Evolutionary conservation across 257 asterid species (phyloP), one percentile per base, ranked within the genome.

Genomic region (Nicotiana noctiflora): DNA sequence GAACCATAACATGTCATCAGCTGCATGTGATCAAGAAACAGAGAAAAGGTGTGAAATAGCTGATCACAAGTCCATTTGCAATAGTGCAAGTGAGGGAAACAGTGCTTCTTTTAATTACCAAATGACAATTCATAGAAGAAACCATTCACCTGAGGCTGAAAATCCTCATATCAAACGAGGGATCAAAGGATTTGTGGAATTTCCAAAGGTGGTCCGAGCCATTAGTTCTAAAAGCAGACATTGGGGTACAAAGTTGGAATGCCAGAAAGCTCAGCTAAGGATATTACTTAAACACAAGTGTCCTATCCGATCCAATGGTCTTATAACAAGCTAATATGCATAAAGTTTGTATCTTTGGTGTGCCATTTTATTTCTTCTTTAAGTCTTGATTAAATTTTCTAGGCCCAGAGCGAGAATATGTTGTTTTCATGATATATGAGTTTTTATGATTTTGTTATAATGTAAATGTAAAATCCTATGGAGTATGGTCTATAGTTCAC

Each of bases 181-280:
- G 90, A 90, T 93, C 61, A 93, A 89, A 86, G 98, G 98, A 80
- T 93, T 94, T 21, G 98, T 94, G 0, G 98, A 94, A 60, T 94
- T 94, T 60, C 98, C 98, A 1, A 93, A 74, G 81, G 95, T 93
- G 53, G 90, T 92, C 11, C 44, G 91, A 72, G 97, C 94, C 5
- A 89, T 92, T 19, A 95, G 98, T 2, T 89, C 93, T 79, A 93
- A 87, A 82, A 89, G 92, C 82, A 90, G 88, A 89, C 87, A 87
- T 85, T 64, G 86, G 86, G 90, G 93, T 0, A 90, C 85, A 49
- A 93, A 89, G 84, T 79, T 94, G 90, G 97, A 91, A 70, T 90
- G 96, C 34, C 97, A 94, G 49, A 94, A 90, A 86, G 97, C 97
- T 64, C 97, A 92, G 88, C 80, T 94, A 15, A 91, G 90, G 83